A percentile compares a stretch with the other conserved stretches of the same genome.
These are phyloP conservation scores for Cladosporium sp. DNA, from an alignment of 2,329 filamentous ascomycete genomes.

Conservation along the genomic window DNA sequence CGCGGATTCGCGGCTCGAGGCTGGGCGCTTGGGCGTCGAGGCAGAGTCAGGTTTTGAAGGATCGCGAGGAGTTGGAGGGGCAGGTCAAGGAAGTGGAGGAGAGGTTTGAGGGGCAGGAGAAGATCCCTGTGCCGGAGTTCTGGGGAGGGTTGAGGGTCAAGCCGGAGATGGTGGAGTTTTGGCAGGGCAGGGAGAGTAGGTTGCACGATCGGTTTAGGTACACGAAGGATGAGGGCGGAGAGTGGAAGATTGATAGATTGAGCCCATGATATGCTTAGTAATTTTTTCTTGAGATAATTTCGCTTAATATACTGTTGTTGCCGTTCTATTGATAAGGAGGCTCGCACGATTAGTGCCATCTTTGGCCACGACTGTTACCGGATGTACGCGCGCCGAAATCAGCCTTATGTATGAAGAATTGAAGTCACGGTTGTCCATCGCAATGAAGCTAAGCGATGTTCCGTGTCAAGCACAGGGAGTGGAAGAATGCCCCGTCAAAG, in stretches of 20 bases:
- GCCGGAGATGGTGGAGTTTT: slow-evolving; percentile 88
- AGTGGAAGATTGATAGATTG: slow-evolving; percentile 58
- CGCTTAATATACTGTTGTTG: too few relatives aligned
- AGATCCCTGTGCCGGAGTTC: slow-evolving; percentile 86
- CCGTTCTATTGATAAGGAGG: too few relatives aligned
- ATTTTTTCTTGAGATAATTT: too few relatives aligned
- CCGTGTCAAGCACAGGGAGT: too few relatives aligned
- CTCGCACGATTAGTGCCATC: too few relatives aligned
- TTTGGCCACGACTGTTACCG: neutral
- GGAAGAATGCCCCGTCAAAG: too few relatives aligned
- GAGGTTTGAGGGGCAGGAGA: slow-evolving; percentile 67
- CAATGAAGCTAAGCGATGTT: too few relatives aligned
- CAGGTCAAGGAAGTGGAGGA: slow-evolving; percentile 73
- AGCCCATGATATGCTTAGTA: slow-evolving; percentile 55
- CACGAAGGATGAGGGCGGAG: slow-evolving; percentile 48
- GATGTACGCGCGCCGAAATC: too few relatives aligned
- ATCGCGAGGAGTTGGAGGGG: slow-evolving; percentile 66
- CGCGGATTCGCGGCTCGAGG: slow-evolving; percentile 69
- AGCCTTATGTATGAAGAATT: too few relatives aligned
- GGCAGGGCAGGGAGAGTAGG: slow-evolving; percentile 84
- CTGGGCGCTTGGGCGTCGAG: slow-evolving; percentile 91
- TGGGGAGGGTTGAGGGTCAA: slow-evolving; percentile 89
- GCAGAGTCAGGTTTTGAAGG: slow-evolving; percentile 72
- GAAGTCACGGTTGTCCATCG: too few relatives aligned
- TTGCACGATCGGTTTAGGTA: slow-evolving; percentile 94